These are phyloP conservation scores for Pythium pyrilobum DNA, from an alignment of 352 stramenopile genomes.

Conservation along the genomic window DNA sequence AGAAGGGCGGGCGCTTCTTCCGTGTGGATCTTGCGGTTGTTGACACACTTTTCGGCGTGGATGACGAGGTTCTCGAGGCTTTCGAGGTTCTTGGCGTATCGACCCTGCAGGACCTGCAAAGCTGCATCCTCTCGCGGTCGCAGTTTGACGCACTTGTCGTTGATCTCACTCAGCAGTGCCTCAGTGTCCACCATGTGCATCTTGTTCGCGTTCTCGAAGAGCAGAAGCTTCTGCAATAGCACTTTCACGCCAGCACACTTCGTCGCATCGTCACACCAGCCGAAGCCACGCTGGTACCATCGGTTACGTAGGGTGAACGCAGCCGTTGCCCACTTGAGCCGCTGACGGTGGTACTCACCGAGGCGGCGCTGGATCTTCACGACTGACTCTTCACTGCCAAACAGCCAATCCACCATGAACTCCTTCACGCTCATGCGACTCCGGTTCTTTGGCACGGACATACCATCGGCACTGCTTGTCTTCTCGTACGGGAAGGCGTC, in stretches of 20 bases:
- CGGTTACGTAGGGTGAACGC: constrained; percentile 55
- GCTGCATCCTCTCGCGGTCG: constrained; percentile 36
- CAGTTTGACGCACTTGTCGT: constrained; percentile 57
- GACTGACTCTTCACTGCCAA: constrained; percentile 45
- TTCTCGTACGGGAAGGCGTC: constrained; percentile 44
- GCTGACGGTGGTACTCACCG: constrained; percentile 42
- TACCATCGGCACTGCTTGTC: constrained; percentile 29
- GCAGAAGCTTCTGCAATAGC: constrained; percentile 42
- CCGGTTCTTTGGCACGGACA: constrained; percentile 43
- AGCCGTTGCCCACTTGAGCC: constrained; percentile 48
- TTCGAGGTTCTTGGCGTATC: constrained; percentile 35
- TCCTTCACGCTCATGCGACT: constrained; percentile 37
- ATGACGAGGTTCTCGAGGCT: constrained; percentile 47
- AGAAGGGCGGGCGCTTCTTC: constrained; percentile 59
- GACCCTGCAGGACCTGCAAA: constrained; percentile 31
- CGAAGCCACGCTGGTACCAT: constrained; percentile 57
- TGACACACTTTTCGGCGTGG: constrained; percentile 54
- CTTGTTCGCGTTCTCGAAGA: constrained; percentile 64
- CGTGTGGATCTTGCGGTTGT: constrained; percentile 72
- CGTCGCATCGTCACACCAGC: constrained; percentile 55
- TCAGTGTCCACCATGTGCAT: constrained; percentile 76
- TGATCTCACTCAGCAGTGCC: constrained; percentile 47
- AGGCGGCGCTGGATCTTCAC: constrained; percentile 40
- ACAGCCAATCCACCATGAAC: constrained; percentile 52
- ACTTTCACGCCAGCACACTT: constrained; percentile 62